Base-by-base conservation (phyloP, 1,139 yeast genomes). In the Yamadazyma jaroonii region DNA sequence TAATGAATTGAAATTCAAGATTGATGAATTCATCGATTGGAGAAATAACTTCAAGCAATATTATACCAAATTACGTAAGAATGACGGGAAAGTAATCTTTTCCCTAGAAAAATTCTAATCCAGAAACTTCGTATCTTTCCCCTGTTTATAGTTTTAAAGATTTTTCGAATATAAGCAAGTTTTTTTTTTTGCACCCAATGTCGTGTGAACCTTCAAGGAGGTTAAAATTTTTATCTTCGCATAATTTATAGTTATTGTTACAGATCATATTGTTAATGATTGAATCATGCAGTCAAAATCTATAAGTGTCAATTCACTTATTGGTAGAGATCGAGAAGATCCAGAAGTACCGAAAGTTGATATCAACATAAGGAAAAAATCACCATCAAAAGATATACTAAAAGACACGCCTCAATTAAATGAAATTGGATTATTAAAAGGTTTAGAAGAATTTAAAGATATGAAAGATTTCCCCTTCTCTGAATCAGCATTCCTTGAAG, bases 401-500 rank as follows among this genome's bases (percentile, higher is more conserved):
- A 23, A 33, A 17, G 25, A 13, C 25, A 22, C 26, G 23, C 36
- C 31, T 33, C 31, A 33, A 21, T 4, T 14, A 21, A 26, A n/a
- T 9, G 22, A 14, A 10, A 9, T 14, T 11, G 15, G 28, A n/a
- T 23, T 31, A 23, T 9, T 10, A 10, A 3, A 25, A 22, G 26
- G 80, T 2, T 58, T 82, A 29, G 88, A 53, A 66, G 31, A 23
- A 5, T 23, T 23, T 15, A 17, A 29, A 29, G 31, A 29, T 29
- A 7, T 29, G 9, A 21, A 30, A 5, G 56, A 66, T 20, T 82
- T 86, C 76, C 81, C 82, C 1, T 71, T 69, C 53, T 67, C 85
- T 2, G 90, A 85, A 43, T 67, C 72, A 15, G 74, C 94, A 2
- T 70, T 82, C 28, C 58, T 73, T 21, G 82, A 79, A 47, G 79